A percentile compares a stretch with the other conserved stretches of the same genome.
phyloP scores from a whole-genome alignment of 192 early-diverging fungal genomes.

The Backusella australiensis region DNA sequence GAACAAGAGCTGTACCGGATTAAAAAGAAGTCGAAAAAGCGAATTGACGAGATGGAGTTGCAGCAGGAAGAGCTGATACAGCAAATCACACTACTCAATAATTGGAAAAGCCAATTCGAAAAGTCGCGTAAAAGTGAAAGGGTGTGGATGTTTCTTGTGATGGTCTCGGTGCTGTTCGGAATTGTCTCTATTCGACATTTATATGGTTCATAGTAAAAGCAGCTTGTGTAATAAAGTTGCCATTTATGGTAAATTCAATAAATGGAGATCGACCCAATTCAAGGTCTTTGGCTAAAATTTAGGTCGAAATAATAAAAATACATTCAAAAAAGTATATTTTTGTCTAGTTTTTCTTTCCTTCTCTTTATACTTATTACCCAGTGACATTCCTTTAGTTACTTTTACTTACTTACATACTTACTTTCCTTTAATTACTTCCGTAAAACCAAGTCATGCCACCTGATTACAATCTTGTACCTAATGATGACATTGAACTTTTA shows the following conservation, averaged over 20 bases:
- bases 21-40: conserved; percentile 11
- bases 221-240: background rate
- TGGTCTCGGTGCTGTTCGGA: conserved; percentile 17
- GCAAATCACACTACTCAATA: conserved; percentile 2
- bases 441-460: background rate
- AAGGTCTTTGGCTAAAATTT: background rate
- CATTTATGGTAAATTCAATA: conserved; percentile 4
- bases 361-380: background rate
- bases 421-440: conserved; percentile 6
- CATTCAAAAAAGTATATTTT: background rate
- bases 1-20: conserved; percentile 26
- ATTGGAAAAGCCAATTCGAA: conserved; percentile 5
- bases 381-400: background rate
- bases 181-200: background rate
- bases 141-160: conserved; percentile 22
- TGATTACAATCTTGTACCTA: background rate
- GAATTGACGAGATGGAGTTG: conserved; percentile 10
- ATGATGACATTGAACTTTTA: conserved; percentile 7
- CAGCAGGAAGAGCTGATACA: conserved; percentile 9
- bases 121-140: conserved; percentile 13
- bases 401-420: background rate
- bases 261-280: background rate
- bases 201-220: background rate
- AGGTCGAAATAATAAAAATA: background rate
- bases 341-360: background rate